phyloP scores from a whole-genome alignment of 2,329 filamentous ascomycete species.

The Dissoconium aciculare region DNA sequence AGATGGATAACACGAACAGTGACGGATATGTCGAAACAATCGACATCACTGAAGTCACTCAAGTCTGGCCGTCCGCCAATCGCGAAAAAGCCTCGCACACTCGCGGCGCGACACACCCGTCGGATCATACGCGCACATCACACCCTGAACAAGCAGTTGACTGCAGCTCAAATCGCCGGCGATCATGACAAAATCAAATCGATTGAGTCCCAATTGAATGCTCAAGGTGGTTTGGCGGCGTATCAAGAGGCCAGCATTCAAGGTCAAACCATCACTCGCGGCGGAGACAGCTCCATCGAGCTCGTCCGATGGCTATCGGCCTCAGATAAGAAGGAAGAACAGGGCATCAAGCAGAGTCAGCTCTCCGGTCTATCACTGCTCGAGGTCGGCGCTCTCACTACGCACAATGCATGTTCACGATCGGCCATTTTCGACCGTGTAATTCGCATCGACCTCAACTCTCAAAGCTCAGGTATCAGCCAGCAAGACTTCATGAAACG shows the following conservation, averaged over 20 bases:
- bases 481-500: constrained; percentile 92
- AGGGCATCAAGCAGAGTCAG: constrained; percentile 3
- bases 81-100: constrained; percentile 20
- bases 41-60: constrained; percentile 1
- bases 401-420: constrained; percentile 66
- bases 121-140: constrained; percentile 47
- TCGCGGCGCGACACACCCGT: constrained; percentile 44
- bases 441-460: constrained; percentile 77
- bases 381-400: constrained; percentile 79
- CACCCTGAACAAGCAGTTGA: constrained; percentile 41
- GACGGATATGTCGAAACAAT: too few species aligned
- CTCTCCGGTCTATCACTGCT: constrained; percentile 46
- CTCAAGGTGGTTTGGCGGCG: constrained; percentile 42
- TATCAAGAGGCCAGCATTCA: constrained; percentile 50
- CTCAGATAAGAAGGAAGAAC: constrained; percentile 3
- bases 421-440: constrained; percentile 52
- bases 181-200: constrained; percentile 27
- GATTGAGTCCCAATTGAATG: constrained; percentile 37
- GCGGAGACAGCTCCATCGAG: constrained; percentile 48
- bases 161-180: constrained; percentile 33
- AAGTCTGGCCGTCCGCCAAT: constrained; percentile 31
- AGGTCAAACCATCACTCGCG: constrained; percentile 44
- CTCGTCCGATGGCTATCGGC: constrained; percentile 43
- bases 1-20: too few species aligned
- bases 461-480: constrained; percentile 63